These are phyloP conservation scores for Hyphodiscus hymeniophilus DNA, from an alignment of 495 filamentous ascomycete genomes.

Conservation along the genomic window DNA sequence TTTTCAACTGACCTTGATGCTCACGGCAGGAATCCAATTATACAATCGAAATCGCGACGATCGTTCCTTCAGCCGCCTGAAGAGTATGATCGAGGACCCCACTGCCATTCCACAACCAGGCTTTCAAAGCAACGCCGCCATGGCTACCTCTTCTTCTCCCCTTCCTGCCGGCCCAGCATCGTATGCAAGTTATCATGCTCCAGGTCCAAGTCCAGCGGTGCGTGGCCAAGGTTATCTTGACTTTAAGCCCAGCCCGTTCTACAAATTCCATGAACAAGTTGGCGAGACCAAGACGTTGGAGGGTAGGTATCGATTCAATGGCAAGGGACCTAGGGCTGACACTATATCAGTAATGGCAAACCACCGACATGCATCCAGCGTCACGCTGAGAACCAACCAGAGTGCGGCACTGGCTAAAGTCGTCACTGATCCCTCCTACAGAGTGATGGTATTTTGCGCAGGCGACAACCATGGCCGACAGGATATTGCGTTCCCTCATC, in stretches of 20 bases:
- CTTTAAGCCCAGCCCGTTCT: slow-evolving; percentile 79
- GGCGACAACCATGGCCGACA: slow-evolving; percentile 45
- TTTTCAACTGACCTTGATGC: slow-evolving; percentile 2
- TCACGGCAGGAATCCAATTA: neutral
- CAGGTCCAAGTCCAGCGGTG: neutral
- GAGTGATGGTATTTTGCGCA: slow-evolving; percentile 78
- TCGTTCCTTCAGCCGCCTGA: slow-evolving; percentile 27
- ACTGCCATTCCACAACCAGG: slow-evolving; percentile 20
- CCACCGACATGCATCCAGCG: slow-evolving; percentile 48
- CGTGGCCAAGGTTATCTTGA: slow-evolving; percentile 13
- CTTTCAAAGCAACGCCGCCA: neutral
- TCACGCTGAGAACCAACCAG: slow-evolving; percentile 42
- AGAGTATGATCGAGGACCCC: slow-evolving; percentile 24
- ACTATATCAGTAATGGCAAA: slow-evolving; percentile 41
- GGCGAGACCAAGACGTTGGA: slow-evolving; percentile 57
- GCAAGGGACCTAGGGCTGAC: slow-evolving; percentile 9
- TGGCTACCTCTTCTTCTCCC: too few species aligned
- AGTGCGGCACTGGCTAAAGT: slow-evolving; percentile 40
- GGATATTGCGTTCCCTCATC: slow-evolving; percentile 84
- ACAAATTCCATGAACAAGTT: slow-evolving; percentile 50
- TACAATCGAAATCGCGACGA: slow-evolving; percentile 20
- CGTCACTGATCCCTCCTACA: slow-evolving; percentile 42
- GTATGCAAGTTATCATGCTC: too few species aligned
- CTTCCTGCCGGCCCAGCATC: too few species aligned
- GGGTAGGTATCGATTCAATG: slow-evolving; percentile 37